Base-by-base conservation (phyloP, 176 grass and related monocot genomes). In the Raddia distichophylla region DNA sequence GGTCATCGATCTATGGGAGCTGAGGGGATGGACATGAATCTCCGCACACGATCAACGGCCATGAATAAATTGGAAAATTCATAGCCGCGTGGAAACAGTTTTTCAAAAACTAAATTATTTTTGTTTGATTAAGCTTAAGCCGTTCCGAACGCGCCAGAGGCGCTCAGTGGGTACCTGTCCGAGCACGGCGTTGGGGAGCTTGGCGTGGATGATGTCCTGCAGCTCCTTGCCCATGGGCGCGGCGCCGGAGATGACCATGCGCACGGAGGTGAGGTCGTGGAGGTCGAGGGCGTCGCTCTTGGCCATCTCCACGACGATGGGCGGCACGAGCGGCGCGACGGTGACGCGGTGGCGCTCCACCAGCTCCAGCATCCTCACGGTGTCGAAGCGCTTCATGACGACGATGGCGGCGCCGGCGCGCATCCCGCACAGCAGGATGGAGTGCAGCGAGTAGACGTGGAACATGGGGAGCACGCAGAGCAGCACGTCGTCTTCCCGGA, bases 401-500 rank as follows among this genome's bases (percentile, higher is more conserved):
- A 98, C 88, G 47, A 98, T 65, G 3, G 81, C 67, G 12, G 93
- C 82, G 46, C 92, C 88, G 73, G 92, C 75, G 75, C 57, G 64
- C 88, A 98, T 69, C 74, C 91, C 90, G 55, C 80, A 91, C 42
- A 78, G 91, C 42, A 94, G 82, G 85, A 98, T 93, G 77, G 91
- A 74, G 62, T 89, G 73, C 20, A 98, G 81, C 51, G 92, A 85
- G 72, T 94, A 98, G 3, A 98, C 53, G 77, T 98, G 95, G 80
- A 98, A 93, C 95, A 98, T 98, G 11, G 95, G 95, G 6, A 98
- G 86, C 78, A 90, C 91, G 87, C 95, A 98, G 43, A 98, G 81
- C 45, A 93, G 64, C 2, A 87, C 87, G 83, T 91, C 81, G 35
- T 50, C 71, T 35, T 72, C 83, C 57, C 61, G 35, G 46, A 87